Base-by-base conservation (phyloP, 1,284 basidiomycete genomes). In the Peniophora sp. region DNA sequence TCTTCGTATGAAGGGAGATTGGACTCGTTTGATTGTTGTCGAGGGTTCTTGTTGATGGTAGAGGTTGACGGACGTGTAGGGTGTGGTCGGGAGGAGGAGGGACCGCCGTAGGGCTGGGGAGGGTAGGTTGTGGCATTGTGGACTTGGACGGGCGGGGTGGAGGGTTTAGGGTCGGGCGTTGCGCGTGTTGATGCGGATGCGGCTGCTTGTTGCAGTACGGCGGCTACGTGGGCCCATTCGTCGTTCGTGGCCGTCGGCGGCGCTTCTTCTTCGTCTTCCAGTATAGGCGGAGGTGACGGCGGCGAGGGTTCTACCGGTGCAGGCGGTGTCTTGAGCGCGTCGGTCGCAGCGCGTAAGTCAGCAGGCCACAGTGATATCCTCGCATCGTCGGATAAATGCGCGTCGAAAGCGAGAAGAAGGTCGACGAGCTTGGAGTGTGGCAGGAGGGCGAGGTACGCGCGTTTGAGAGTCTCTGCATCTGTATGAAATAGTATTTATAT, bases 1-100 rank as follows among this genome's bases (percentile, higher is more conserved):
- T 90, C 87, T 59, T 91, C 88, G 53, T 91, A 91, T 55, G 84
- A 87, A 10, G 89, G 89, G 38, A 91, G 69, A 59, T 88, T 20
- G 27, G 6, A 8, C 38, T 20, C n/a, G 38, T 41, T 16, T 6
- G 86, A 38, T 88, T 85, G 27, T 12, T n/a, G n/a, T n/a, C n/a
- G 62, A 63, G 3, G 53, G 41, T 3, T 45, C 6, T 23, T 10
- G 46, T 9, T 14, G 53, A 22, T 2, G 52, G 47, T 24, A 44
- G 55, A 34, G 43, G 20, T 16, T 20, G 44, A 22, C 3, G 44
- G 20, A 45, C 22, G 10, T 3, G 41, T 60, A 61, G 0, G 60
- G 53, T 3, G 60, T 56, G 19, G 58, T 54, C 41, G 60, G 27
- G 58, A 45, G 58, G 53, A 10, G 54, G 53, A 36, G 58, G 34